These are phyloP conservation scores for Cladosporium sp. DNA, from an alignment of 2,329 filamentous ascomycete species.

Conservation along the genomic window DNA sequence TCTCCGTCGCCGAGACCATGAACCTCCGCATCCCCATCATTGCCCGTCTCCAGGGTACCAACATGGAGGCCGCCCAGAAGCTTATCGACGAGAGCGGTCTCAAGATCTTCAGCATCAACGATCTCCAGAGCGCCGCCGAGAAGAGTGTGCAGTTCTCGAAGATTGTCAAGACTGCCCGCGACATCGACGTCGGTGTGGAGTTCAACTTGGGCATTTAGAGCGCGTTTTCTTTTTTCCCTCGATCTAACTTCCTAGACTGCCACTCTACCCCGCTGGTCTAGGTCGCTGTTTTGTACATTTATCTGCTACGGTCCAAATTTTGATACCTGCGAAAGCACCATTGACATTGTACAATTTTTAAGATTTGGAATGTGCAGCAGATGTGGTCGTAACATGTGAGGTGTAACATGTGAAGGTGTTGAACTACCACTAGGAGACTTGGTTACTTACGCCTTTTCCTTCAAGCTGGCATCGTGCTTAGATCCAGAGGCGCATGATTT, in stretches of 20 bases:
- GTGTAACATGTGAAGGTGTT: background rate
- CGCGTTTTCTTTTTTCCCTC: conserved; percentile 9
- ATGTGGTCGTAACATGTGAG: background rate
- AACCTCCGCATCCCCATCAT: conserved; percentile 97
- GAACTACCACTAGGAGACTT: too few relatives aligned
- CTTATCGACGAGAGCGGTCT: conserved; percentile 93
- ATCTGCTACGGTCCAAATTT: conserved; percentile 18
- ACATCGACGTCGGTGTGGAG: conserved; percentile 96
- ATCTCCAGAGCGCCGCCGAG: conserved; percentile 94
- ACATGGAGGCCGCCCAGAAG: conserved; percentile 92
- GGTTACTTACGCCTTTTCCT: background rate
- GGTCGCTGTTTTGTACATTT: conserved; percentile 20
- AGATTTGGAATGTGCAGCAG: background rate
- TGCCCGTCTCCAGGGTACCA: conserved; percentile 95
- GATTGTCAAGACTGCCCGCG: conserved; percentile 97
- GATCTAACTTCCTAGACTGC: conserved; percentile 10
- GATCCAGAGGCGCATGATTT: background rate
- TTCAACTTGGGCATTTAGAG: conserved; percentile 88
- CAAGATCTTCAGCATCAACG: conserved; percentile 99
- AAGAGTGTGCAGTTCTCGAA: conserved; percentile 99
- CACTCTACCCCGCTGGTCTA: background rate
- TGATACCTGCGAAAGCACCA: conserved; percentile 23
- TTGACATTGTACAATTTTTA: background rate
- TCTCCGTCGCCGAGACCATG: conserved; percentile 91
- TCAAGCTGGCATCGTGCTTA: too few relatives aligned